Evolutionary conservation across 169 alveolate species (phyloP).

Genomic region (Plasmodium reichenowi): DNA sequence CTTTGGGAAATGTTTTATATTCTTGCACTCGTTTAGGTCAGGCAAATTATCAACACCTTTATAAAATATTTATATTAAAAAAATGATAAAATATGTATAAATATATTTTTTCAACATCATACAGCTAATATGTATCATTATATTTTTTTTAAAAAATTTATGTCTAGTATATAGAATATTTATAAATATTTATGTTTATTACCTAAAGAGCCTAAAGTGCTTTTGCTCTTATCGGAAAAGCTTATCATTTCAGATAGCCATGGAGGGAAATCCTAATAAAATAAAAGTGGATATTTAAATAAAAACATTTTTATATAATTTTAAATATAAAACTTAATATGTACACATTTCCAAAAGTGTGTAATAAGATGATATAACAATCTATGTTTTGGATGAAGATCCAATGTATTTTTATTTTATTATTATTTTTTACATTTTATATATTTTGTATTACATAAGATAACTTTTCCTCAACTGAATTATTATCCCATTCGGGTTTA

Average conservation of each 20-base stretch:
- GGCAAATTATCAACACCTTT: conserved; percentile 67
- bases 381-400: too few relatives aligned
- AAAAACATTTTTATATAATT: not conserved
- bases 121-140: too few relatives aligned
- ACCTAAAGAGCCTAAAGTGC: conserved; percentile 70
- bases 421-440: too few relatives aligned
- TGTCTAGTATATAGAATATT: too few relatives aligned
- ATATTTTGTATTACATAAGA: conserved; percentile 24
- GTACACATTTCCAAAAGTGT: too few relatives aligned
- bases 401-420: too few relatives aligned
- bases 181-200: not conserved
- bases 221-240: conserved; percentile 42
- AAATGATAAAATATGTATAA: too few relatives aligned
- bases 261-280: conserved; percentile 61
- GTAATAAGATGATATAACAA: too few relatives aligned
- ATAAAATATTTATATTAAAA: not conserved
- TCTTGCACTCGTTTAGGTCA: conserved; percentile 47
- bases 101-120: too few relatives aligned
- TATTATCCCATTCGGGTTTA: conserved; percentile 17
- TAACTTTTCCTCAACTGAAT: conserved; percentile 10
- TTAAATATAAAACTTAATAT: not conserved
- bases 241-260: conserved; percentile 66
- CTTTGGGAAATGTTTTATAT: conserved; percentile 27
- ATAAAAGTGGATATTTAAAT: not conserved
- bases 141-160: too few relatives aligned